These are phyloP conservation scores for Aspergillus caelatus DNA, from an alignment of 2,329 filamentous ascomycete species.

Conservation along the genomic window DNA sequence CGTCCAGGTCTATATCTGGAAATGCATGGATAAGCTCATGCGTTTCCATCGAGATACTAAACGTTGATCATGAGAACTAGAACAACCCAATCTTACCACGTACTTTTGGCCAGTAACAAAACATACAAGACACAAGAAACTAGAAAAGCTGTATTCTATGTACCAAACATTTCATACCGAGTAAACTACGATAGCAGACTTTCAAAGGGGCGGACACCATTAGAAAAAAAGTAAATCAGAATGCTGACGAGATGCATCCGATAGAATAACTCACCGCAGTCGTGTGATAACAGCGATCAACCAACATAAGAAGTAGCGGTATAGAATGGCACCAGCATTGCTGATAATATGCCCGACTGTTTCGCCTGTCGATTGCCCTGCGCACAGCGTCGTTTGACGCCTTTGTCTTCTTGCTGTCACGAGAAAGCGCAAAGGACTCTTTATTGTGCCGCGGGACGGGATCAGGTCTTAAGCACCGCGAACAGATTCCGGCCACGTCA, in stretches of 20 bases:
- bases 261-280: slow-evolving; percentile 14
- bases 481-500: slow-evolving; percentile 14
- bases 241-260: slow-evolving; percentile 4
- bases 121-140: neutral
- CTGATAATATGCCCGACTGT: slow-evolving; percentile 5
- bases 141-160: neutral
- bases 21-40: neutral
- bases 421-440: slow-evolving; percentile 7
- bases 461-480: slow-evolving; percentile 4
- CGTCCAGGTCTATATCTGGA: neutral
- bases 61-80: neutral
- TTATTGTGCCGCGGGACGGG: slow-evolving; percentile 2
- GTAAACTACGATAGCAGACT: neutral
- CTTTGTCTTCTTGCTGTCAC: slow-evolving; percentile 10
- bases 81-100: neutral
- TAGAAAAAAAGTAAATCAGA: neutral
- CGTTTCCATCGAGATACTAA: neutral
- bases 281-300: slow-evolving; percentile 22
- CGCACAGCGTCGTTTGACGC: slow-evolving; percentile 11
- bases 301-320: slow-evolving; percentile 23
- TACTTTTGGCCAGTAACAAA: neutral
- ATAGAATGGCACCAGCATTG: slow-evolving; percentile 17
- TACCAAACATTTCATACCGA: neutral
- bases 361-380: slow-evolving; percentile 4
- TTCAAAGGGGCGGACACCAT: neutral